Conservation (phyloP, 129 eudicot genomes). For the Pulicaria dysenterica region DNA sequence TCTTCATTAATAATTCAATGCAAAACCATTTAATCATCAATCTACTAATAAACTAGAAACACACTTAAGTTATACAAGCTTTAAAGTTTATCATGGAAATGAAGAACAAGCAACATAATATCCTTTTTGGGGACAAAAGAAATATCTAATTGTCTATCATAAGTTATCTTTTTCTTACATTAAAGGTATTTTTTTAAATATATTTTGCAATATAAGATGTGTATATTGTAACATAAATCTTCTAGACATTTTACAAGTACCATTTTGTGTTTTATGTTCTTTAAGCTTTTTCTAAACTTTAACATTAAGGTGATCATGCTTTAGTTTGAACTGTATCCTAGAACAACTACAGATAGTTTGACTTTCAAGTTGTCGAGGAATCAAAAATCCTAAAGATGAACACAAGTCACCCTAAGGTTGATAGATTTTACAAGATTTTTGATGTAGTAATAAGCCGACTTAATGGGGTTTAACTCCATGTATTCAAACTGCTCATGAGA, state of each 20-base stretch:
- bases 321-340: background rate
- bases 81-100: constrained; percentile 70
- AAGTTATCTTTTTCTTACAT: background rate
- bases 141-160: background rate
- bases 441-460: too few species aligned
- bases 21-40: too few species aligned
- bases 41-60: too few species aligned
- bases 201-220: constrained; percentile 14
- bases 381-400: too few species aligned
- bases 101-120: constrained; percentile 91
- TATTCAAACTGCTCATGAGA: too few species aligned
- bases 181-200: background rate
- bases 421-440: too few species aligned
- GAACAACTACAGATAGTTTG: too few species aligned
- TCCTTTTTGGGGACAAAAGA: constrained; percentile 80
- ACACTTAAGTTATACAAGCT: constrained; percentile 78
- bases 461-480: too few species aligned
- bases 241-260: background rate
- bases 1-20: too few species aligned
- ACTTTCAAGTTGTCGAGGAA: too few species aligned
- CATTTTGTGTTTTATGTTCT: background rate
- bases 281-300: background rate
- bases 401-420: too few species aligned
- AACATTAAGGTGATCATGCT: background rate
- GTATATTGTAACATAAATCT: constrained; percentile 23